These are phyloP conservation scores for Russula foetens DNA, from an alignment of 768 basidiomycete species.

Conservation along the genomic window DNA sequence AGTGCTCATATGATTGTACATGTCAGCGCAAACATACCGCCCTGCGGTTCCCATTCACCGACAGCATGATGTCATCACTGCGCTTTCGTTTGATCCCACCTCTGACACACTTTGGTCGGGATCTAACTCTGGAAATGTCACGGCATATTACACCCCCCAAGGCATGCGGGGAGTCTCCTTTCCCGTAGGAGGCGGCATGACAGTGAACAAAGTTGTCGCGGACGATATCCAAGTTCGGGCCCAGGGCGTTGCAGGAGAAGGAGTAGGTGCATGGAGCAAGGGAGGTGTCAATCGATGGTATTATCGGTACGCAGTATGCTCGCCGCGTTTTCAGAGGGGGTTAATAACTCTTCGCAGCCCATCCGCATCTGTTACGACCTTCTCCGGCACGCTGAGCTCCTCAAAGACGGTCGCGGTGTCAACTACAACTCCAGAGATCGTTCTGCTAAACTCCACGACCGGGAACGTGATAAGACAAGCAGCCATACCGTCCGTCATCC, in stretches of 20 bases:
- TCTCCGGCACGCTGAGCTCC: slow-evolving; percentile 42
- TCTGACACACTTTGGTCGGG: slow-evolving; percentile 90
- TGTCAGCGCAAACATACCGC: slow-evolving; percentile 22
- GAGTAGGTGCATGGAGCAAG: slow-evolving; percentile 75
- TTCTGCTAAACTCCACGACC: slow-evolving; percentile 66
- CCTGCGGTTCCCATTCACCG: slow-evolving; percentile 21
- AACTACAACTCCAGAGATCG: slow-evolving; percentile 49
- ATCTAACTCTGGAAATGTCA: slow-evolving; percentile 57
- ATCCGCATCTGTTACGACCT: slow-evolving; percentile 29
- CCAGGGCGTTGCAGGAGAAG: slow-evolving; percentile 46
- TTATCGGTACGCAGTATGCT: slow-evolving; percentile 46
- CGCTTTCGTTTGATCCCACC: slow-evolving; percentile 83
- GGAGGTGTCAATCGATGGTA: slow-evolving; percentile 84
- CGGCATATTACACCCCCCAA: slow-evolving; percentile 55
- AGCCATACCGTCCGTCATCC: slow-evolving; percentile 46
- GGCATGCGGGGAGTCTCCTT: slow-evolving; percentile 66
- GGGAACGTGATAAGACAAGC: slow-evolving; percentile 56
- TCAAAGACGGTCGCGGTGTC: slow-evolving; percentile 54
- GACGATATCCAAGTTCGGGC: slow-evolving; percentile 78
- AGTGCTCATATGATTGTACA: background rate
- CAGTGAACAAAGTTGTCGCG: slow-evolving; percentile 65
- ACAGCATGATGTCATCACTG: slow-evolving; percentile 44
- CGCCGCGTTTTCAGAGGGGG: slow-evolving; percentile 34
- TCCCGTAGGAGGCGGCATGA: slow-evolving; percentile 56
- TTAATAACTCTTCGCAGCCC: slow-evolving; percentile 26